Conservation (phyloP, 768 basidiomycete species). For the Agaricus subrufescens region DNA sequence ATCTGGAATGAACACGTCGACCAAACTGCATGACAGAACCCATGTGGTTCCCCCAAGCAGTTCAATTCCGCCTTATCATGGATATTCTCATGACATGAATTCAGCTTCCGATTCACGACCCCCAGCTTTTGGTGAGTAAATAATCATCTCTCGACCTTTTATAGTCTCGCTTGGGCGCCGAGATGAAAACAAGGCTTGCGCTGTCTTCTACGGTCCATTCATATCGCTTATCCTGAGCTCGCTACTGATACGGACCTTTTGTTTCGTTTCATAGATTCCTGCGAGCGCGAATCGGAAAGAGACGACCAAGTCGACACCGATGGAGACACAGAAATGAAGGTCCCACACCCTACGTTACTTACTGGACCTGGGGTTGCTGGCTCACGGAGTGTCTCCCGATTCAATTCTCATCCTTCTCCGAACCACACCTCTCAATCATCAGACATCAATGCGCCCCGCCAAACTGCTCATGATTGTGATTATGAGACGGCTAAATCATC, state of each 20-base stretch:
- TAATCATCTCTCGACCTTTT: not conserved
- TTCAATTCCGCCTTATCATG: not conserved
- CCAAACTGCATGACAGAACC: not conserved
- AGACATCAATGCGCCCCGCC: not conserved
- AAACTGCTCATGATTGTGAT: not conserved
- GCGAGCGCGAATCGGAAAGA: not conserved
- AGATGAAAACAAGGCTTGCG: not conserved
- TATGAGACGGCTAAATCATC: not conserved
- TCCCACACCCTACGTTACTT: not conserved
- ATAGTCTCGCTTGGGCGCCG: not conserved
- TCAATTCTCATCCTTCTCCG: not conserved
- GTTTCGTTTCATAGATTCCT: not conserved
- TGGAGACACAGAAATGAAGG: conserved; percentile 2
- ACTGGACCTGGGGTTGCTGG: conserved; percentile 6
- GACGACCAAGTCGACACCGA: not conserved
- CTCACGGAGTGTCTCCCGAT: not conserved
- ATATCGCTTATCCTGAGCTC: not conserved
- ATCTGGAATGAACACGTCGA: not conserved
- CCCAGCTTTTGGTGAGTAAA: not conserved
- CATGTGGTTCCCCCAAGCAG: not conserved
- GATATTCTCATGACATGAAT: not conserved
- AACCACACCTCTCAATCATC: not conserved
- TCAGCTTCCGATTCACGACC: not conserved
- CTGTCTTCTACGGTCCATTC: not conserved
- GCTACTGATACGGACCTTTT: not conserved